Conservation (phyloP, 345 rosid genomes). For the Eucalyptus lansdowneana region DNA sequence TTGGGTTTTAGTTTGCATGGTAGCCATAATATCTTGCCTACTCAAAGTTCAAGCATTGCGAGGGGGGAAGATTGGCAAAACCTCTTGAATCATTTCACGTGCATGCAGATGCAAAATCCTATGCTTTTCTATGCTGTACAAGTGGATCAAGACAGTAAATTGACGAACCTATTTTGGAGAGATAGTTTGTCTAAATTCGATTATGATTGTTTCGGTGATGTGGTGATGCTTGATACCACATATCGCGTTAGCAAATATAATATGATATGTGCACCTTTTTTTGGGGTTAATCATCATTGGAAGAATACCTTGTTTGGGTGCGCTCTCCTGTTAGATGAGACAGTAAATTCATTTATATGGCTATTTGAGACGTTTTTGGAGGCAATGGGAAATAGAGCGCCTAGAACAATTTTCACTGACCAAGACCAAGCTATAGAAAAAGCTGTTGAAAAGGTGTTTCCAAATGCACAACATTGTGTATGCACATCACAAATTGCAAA, state of each 20-base stretch:
- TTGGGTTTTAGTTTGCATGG: not conserved
- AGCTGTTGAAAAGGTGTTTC: not conserved
- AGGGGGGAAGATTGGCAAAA: not conserved
- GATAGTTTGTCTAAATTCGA: not conserved
- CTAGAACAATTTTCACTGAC: not conserved
- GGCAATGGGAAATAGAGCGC: not conserved
- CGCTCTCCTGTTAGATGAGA: not conserved
- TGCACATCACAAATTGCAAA: not conserved
- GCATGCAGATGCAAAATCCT: not conserved
- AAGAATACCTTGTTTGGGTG: not conserved
- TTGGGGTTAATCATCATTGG: not conserved
- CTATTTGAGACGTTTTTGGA: not conserved
- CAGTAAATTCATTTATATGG: not conserved
- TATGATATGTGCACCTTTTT: not conserved
- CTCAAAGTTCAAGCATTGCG: not conserved
- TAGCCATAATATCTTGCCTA: not conserved
- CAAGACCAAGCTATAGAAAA: not conserved
- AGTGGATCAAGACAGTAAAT: not conserved
- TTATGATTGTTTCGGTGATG: not conserved
- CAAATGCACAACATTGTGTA: not conserved
- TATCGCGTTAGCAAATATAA: not conserved
- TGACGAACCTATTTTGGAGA: not conserved
- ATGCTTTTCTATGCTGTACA: not conserved
- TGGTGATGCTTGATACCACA: not conserved
- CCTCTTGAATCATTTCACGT: not conserved